phyloP scores from a whole-genome alignment of 768 basidiomycete genomes.

The Suillus paluster region DNA sequence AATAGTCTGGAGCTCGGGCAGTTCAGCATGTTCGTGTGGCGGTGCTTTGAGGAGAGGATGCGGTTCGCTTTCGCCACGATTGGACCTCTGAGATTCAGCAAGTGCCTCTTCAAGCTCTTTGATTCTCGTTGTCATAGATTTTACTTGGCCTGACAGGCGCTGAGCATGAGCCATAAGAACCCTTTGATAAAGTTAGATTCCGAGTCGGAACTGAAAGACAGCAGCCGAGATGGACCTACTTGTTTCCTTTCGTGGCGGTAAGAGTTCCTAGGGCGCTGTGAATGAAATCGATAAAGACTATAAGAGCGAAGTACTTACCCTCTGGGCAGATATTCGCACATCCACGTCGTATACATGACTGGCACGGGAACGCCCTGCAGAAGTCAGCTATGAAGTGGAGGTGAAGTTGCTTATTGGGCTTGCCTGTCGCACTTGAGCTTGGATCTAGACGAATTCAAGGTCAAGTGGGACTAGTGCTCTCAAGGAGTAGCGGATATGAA shows the following conservation, averaged over 20 bases:
- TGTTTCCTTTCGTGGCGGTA: slow-evolving; percentile 60
- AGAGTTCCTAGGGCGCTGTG: slow-evolving; percentile 43
- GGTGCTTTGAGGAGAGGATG: slow-evolving; percentile 22
- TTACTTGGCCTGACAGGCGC: slow-evolving; percentile 51
- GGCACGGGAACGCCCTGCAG: slow-evolving; percentile 55
- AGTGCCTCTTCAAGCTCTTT: slow-evolving; percentile 52
- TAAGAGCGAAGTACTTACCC: slow-evolving; percentile 32
- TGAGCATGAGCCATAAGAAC: slow-evolving; percentile 57
- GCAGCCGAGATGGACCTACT: slow-evolving; percentile 37
- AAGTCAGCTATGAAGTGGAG: slow-evolving; percentile 1
- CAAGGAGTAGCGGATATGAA: not conserved
- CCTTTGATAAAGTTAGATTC: slow-evolving; percentile 31
- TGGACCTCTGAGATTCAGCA: slow-evolving; percentile 24
- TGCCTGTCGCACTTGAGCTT: slow-evolving; percentile 60
- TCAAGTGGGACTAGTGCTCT: slow-evolving; percentile 10
- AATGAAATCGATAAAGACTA: not conserved
- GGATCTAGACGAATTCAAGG: slow-evolving; percentile 37
- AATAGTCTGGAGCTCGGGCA: slow-evolving; percentile 18
- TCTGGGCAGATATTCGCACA: slow-evolving; percentile 57
- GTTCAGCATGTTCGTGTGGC: slow-evolving; percentile 11
- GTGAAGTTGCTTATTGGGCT: not conserved
- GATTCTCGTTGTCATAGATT: slow-evolving; percentile 44
- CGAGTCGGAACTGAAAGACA: slow-evolving; percentile 1
- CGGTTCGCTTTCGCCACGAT: slow-evolving; percentile 19
- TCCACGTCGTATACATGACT: slow-evolving; percentile 58